Base-by-base conservation (phyloP, 495 filamentous ascomycete species). In the Aspergillus saccharolyticus region DNA sequence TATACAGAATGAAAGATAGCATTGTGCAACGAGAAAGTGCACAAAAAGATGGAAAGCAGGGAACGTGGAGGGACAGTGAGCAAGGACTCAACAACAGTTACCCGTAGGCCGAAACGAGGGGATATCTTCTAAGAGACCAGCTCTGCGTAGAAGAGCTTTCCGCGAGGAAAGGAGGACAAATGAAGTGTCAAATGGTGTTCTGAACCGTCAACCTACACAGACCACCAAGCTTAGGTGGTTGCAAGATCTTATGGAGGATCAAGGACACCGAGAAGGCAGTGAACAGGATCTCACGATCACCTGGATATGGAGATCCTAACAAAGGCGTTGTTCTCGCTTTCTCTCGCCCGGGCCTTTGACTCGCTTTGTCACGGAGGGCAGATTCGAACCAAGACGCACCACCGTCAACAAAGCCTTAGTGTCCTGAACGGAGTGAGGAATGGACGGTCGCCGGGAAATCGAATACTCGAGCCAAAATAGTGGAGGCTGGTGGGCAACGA, bases 401-500 rank as follows among this genome's bases (percentile, higher is more conserved):
- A 28, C 15, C 4, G 21, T 4, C 14, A 28, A 30, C 24, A 2
- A 50, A 17, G 22, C 14, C 47, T 8, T 17, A 21, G 21, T 22
- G 16, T 25, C 46, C 46, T n/a, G 33, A 39, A 39, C 16, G 20
- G 21, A 18, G 22, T 15, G 28, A 28, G 47, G 47, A 50, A 50
- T 50, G 46, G 14, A 14, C 46, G 46, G 46, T 49, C 46, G 46
- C 21, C 47, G 22, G 24, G 47, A 28, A 28, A 17, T 24, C 17
- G 47, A 28, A 50, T 49, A 25, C 21, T 49, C 28, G 18, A 17
- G 15, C 9, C 22, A 18, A n/a, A 50, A 28, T n/a, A 30, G 21
- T 30, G 6, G 17, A 53, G 56, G 66, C 70, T 52, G 63, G 51
- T 20, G 55, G 69, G 69, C 69, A 74, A 76, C 73, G 64, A 71